A percentile compares a stretch with the other conserved stretches of the same genome.
These are phyloP conservation scores for Calophaca sinica DNA, from an alignment of 306 rosid genomes.

Conservation along the genomic window DNA sequence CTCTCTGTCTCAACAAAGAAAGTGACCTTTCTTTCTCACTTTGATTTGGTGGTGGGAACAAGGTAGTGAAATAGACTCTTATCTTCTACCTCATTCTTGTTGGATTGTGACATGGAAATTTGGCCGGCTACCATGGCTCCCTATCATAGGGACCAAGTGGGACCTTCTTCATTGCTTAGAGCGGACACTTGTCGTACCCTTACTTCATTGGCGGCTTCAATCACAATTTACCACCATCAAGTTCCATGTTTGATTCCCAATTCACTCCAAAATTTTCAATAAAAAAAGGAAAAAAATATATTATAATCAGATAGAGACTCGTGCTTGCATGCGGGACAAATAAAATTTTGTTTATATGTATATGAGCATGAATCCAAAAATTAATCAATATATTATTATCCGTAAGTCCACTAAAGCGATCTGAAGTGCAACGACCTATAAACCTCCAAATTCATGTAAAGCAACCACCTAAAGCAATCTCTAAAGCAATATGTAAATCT, in stretches of 20 bases:
- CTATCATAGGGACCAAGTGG: slow-evolving; percentile 56
- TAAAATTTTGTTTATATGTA: not conserved
- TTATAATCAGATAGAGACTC: not conserved
- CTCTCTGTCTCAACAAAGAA: slow-evolving; percentile 33
- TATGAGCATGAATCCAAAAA: slow-evolving; percentile 17
- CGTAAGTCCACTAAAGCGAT: slow-evolving; percentile 12
- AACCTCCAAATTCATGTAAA: not conserved
- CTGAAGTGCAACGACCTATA: not conserved
- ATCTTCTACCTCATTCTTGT: slow-evolving; percentile 40
- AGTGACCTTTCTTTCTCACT: slow-evolving; percentile 33
- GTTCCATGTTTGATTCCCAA: slow-evolving; percentile 31
- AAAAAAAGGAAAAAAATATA: not conserved
- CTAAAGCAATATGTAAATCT: not conserved
- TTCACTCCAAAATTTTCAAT: not conserved
- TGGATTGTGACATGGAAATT: slow-evolving; percentile 54
- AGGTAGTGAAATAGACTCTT: slow-evolving; percentile 30
- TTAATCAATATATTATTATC: not conserved
- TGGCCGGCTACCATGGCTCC: slow-evolving; percentile 52
- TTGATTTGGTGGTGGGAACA: slow-evolving; percentile 51
- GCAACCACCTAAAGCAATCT: slow-evolving; percentile 1
- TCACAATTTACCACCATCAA: slow-evolving; percentile 19
- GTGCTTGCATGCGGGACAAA: slow-evolving; percentile 35
- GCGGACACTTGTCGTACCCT: slow-evolving; percentile 43
- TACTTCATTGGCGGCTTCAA: slow-evolving; percentile 35
- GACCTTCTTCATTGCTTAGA: slow-evolving; percentile 13